Base-by-base conservation (phyloP, 352 stramenopile genomes). In the Phytophthora multivora region DNA sequence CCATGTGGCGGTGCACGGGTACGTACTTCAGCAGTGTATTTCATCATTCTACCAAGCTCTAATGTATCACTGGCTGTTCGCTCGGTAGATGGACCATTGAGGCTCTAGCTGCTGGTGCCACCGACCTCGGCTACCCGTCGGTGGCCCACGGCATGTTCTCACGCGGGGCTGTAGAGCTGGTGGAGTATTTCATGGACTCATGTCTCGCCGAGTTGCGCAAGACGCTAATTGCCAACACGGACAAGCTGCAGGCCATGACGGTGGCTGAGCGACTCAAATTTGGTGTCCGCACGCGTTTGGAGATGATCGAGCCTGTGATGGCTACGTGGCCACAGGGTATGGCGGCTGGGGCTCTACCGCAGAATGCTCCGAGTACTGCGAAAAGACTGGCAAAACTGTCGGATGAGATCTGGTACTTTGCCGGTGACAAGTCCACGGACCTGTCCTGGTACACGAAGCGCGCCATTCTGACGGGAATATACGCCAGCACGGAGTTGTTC, bases 351-450 rank as follows among this genome's bases (percentile, higher is more conserved):
- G 88, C 86, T 5, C 21, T 94, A 51, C 88, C 88, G 4, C 76
- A 81, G 36, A 93, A 96, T 51, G 84, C 79, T 7, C 79, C 80
- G 1, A 77, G 70, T 42, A 96, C 84, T 30, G 75, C 89, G 40
- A 76, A 86, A 56, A 89, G 84, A 61, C 67, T 96, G 21, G 79
- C 74, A 19, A 75, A 80, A 57, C 61, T 93, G 18, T 72, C 81
- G 21, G 88, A 96, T 51, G 86, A 95, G 57, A 90, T 96, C 55
- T 96, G 88, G 88, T 93, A 92, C 68, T 93, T 89, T 66, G 86
- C 83, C 23, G 88, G 88, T 26, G 88, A 96, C 70, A 79, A 90
- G 71, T 93, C 88, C 51, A 93, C 80, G 26, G 84, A 94, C 61
- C 60, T 80, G 53, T 89, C 75, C 16, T 96, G 87, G 87, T 96